These are phyloP conservation scores for Leccinum olivaceopallidum DNA, from an alignment of 768 basidiomycete species.

Conservation along the genomic window DNA sequence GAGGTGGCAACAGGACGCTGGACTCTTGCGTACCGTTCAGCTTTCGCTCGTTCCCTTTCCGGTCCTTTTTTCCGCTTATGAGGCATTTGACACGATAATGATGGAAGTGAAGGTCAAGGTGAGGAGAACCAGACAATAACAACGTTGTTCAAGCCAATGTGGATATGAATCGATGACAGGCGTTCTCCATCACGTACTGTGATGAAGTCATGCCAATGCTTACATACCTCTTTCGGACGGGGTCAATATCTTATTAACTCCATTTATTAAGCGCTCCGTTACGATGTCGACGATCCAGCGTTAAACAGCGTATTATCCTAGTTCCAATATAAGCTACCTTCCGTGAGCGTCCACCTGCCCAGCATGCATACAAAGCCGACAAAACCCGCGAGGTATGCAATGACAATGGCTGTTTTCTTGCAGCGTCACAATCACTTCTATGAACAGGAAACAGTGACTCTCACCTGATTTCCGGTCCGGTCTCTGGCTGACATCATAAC, in stretches of 20 bases:
- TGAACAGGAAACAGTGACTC: slow-evolving; percentile 27
- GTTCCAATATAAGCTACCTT: slow-evolving; percentile 45
- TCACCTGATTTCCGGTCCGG: slow-evolving; percentile 53
- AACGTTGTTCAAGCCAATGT: slow-evolving; percentile 15
- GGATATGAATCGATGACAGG: neutral
- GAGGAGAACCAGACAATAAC: slow-evolving; percentile 5
- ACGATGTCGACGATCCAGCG: slow-evolving; percentile 12
- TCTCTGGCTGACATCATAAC: slow-evolving; percentile 52
- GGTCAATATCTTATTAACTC: slow-evolving; percentile 6
- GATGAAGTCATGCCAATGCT: slow-evolving; percentile 21
- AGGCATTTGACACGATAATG: slow-evolving; percentile 49
- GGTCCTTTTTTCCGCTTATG: slow-evolving; percentile 64
- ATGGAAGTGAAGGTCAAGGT: slow-evolving; percentile 12
- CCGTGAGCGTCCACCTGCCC: slow-evolving; percentile 46
- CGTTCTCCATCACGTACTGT: neutral
- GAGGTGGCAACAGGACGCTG: neutral
- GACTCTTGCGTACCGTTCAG: slow-evolving; percentile 40
- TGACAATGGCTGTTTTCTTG: slow-evolving; percentile 47
- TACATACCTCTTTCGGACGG: neutral
- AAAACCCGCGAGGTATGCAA: slow-evolving; percentile 61
- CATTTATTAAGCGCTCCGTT: neutral
- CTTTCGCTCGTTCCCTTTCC: slow-evolving; percentile 43
- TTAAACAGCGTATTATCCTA: slow-evolving; percentile 9
- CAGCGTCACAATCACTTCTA: slow-evolving; percentile 12
- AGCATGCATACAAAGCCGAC: slow-evolving; percentile 56